A percentile compares a stretch with the other conserved stretches of the same genome.
These are phyloP conservation scores for Lagenidium sp. DNA, from an alignment of 352 stramenopile genomes.

Conservation along the genomic window DNA sequence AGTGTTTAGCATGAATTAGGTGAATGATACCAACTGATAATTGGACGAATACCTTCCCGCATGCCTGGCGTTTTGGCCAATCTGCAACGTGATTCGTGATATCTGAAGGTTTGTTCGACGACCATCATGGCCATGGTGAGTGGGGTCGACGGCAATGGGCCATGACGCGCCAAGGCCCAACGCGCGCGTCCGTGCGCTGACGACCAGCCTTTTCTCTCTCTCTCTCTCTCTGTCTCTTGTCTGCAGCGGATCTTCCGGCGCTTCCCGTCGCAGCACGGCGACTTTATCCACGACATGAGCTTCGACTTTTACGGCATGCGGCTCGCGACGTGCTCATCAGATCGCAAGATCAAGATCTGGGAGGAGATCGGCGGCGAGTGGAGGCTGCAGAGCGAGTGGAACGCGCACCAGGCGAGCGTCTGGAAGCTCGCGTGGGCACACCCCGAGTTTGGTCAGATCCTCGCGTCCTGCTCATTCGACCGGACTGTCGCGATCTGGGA, in stretches of 20 bases:
- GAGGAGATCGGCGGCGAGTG: conserved; percentile 79
- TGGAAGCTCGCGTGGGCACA: conserved; percentile 93
- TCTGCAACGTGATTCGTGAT: no score
- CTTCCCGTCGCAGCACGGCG: conserved; percentile 81
- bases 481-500: conserved; percentile 94
- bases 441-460: conserved; percentile 93
- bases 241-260: conserved; percentile 66
- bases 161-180: no score
- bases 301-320: conserved; percentile 92
- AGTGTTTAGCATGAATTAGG: conserved; percentile 31
- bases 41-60: no score
- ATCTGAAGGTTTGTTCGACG: no score
- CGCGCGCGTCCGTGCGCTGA: no score
- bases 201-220: not conserved
- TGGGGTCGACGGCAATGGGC: no score
- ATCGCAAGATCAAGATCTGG: conserved; percentile 91
- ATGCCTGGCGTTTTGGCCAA: no score
- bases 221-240: not conserved
- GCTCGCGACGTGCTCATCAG: conserved; percentile 87
- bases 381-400: conserved; percentile 86
- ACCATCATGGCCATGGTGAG: no score
- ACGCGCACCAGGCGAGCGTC: conserved; percentile 85
- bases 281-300: conserved; percentile 90
- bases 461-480: conserved; percentile 92
- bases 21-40: no score